Evolutionary conservation across 768 basidiomycete genomes (phyloP).

Genomic region (Gloeopeniophorella convolvens): DNA sequence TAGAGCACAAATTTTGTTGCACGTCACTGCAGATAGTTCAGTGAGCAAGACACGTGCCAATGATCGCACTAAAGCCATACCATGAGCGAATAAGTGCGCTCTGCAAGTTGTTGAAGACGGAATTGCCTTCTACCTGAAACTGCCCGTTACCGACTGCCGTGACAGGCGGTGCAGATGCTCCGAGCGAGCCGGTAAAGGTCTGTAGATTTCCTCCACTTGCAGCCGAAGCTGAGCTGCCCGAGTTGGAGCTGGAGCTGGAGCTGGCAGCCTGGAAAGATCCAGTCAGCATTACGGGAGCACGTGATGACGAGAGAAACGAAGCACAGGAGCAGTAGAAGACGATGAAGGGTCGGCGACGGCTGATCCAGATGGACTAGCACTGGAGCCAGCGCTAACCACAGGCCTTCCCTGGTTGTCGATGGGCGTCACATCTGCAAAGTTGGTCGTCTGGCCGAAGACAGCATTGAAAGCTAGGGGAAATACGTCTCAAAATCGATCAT

Average conservation of each 20-base stretch:
- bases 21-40: constrained; percentile 32
- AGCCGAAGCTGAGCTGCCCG: no score
- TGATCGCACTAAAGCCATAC: background rate
- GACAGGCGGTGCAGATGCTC: constrained; percentile 41
- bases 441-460: constrained; percentile 45
- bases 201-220: constrained; percentile 40
- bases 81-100: constrained; percentile 44
- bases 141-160: constrained; percentile 34
- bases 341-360: no score
- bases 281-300: no score
- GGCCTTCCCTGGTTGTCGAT: constrained; percentile 42
- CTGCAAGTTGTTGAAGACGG: constrained; percentile 38
- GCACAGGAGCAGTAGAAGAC: background rate
- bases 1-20: constrained; percentile 53
- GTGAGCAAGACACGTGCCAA: background rate
- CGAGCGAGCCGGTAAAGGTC: constrained; percentile 42
- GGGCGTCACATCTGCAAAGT: constrained; percentile 39
- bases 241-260: no score
- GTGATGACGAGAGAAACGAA: background rate
- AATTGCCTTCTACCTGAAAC: constrained; percentile 45
- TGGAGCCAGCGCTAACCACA: constrained; percentile 25
- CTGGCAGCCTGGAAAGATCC: no score
- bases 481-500: background rate
- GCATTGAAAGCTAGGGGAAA: constrained; percentile 45
- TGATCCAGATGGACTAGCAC: no score